Percentiles rank a stretch among this genome's conserved stretches.
phyloP scores from a whole-genome alignment of 2,329 filamentous ascomycete species.

The Alternaria longipes region DNA sequence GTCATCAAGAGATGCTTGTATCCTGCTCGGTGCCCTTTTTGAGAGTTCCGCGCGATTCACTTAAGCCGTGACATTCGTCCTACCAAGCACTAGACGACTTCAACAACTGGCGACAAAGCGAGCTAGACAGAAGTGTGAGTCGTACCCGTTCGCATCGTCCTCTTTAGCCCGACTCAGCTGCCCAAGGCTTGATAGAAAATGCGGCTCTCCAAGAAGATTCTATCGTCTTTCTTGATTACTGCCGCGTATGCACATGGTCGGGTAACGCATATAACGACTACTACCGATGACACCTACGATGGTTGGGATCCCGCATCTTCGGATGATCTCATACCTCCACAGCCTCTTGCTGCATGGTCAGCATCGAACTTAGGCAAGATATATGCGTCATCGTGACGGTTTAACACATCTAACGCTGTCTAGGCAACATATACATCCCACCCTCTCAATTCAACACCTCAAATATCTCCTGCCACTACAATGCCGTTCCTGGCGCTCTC shows the following conservation, averaged over 20 bases:
- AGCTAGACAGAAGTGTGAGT: too few relatives aligned
- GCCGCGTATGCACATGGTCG: not conserved
- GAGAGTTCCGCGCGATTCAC: too few relatives aligned
- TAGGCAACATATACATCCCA: not conserved
- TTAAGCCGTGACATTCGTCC: too few relatives aligned
- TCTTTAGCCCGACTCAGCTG: too few relatives aligned
- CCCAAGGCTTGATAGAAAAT: not conserved
- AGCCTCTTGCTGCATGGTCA: not conserved
- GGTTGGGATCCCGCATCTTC: not conserved
- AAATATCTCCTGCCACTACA: not conserved
- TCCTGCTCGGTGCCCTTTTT: not conserved
- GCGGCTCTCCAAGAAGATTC: not conserved
- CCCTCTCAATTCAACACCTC: not conserved
- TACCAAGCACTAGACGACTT: too few relatives aligned
- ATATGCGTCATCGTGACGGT: too few relatives aligned
- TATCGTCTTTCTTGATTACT: not conserved
- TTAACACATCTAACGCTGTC: too few relatives aligned
- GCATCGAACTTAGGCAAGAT: not conserved
- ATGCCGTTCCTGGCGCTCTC: constrained; percentile 29
- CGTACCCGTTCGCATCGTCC: too few relatives aligned
- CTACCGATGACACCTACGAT: not conserved
- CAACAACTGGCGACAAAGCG: too few relatives aligned
- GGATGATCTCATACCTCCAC: not conserved
- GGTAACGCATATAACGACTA: not conserved
- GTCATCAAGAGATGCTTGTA: not conserved